phyloP scores from a whole-genome alignment of 148 eudicot species.

The Persicaria maculosa region DNA sequence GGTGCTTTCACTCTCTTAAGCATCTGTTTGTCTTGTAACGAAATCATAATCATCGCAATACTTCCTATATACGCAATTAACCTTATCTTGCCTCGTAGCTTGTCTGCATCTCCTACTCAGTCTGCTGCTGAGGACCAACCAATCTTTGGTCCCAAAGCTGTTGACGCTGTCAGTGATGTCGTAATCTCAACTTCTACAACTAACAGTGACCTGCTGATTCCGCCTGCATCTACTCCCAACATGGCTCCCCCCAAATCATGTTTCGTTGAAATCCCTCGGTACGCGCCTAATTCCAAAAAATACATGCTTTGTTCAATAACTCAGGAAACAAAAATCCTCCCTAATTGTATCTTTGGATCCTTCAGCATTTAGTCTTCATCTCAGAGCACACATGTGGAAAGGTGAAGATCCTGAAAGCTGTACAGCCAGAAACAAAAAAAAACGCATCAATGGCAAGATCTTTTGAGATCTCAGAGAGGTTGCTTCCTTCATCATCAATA shows the following conservation, averaged over 20 bases:
- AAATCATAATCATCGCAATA: slow-evolving; percentile 15
- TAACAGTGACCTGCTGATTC: slow-evolving; percentile 17
- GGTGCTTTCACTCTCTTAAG: too few species aligned
- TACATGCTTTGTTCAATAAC: background rate
- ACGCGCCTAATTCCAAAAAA: background rate
- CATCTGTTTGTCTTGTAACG: background rate
- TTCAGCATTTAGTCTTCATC: slow-evolving; percentile 25
- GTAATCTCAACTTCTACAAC: slow-evolving; percentile 17
- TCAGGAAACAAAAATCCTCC: background rate
- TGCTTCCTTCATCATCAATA: slow-evolving; percentile 29
- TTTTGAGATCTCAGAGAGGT: slow-evolving; percentile 29
- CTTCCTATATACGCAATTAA: slow-evolving; percentile 41
- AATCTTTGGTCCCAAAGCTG: slow-evolving; percentile 21
- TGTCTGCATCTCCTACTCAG: slow-evolving; percentile 47
- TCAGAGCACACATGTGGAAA: background rate
- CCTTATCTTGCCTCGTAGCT: slow-evolving; percentile 68
- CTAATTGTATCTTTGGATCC: background rate
- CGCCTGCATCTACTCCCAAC: slow-evolving; percentile 19
- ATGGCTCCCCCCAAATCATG: slow-evolving; percentile 25
- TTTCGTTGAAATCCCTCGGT: slow-evolving; percentile 44
- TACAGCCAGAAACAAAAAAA: slow-evolving; percentile 32
- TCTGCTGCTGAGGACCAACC: slow-evolving; percentile 33
- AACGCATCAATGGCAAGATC: slow-evolving; percentile 18
- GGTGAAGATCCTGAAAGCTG: slow-evolving; percentile 31
- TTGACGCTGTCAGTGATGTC: slow-evolving; percentile 10